Evolutionary conservation across 2,329 filamentous ascomycete species (phyloP), one percentile per base, ranked within the genome.

Genomic region (Aureobasidium subglaciale): DNA sequence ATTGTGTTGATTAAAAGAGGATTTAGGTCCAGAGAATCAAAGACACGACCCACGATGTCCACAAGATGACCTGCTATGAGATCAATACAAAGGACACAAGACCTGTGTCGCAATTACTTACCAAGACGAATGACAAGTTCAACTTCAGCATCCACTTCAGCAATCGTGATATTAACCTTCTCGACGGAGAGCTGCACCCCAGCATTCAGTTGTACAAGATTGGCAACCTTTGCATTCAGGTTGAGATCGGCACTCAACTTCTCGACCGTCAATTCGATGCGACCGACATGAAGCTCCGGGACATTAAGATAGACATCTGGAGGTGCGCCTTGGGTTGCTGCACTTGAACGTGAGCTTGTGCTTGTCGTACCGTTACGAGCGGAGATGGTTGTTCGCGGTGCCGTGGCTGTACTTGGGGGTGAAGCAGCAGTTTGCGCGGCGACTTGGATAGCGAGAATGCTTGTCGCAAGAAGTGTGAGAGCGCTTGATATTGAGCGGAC

Each of bases 211-310:
- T 67, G 67, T 4, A 85, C 81, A 1, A 85, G 73, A 38, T 74
- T 75, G 13, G 81, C 80, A n/a, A 85, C 73, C 58, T 80, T 75
- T 30, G 81, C 81, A 46, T 80, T 79, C 2, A 85, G 70, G 63
- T 83, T 84, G 63, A 84, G 72, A 58, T 84, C 78, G 2, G 80
- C 81, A 57, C 73, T 71, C 16, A 84, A 68, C 60, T 82, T 76
- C 60, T 84, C 80, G 3, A 85, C 81, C 43, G 78, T 75, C 3
- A 84, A 71, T 67, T 84, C 81, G 57, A 85, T 84, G 48, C 73
- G 72, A 35, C 78, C 78, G 16, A 85, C 81, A 35, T 77, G 77
- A 7, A 85, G 72, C 59, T 81, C 74, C 0, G 81, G 80, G 1
- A 84, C 77, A 45, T 75, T 77, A 34, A 85, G 75, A 55, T 76